phyloP scores from a whole-genome alignment of 257 asterid genomes.

The Nicotiana tomentosiformis region DNA sequence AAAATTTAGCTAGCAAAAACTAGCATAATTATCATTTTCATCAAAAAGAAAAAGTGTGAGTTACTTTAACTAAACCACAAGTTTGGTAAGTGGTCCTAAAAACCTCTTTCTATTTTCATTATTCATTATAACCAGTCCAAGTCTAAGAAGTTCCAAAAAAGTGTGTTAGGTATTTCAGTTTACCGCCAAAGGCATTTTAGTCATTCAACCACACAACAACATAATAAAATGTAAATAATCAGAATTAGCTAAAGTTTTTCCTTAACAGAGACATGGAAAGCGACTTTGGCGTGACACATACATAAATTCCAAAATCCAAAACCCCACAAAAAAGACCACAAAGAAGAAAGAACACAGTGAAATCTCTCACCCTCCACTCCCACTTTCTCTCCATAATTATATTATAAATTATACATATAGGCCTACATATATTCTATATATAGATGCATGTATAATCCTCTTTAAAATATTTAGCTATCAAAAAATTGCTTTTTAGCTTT shows the following conservation, averaged over 20 bases:
- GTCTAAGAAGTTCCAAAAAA: not conserved
- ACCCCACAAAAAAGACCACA: not conserved
- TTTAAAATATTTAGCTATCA: not conserved
- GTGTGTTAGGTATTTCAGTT: not conserved
- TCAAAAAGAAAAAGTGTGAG: not conserved
- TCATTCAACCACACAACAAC: constrained; percentile 9
- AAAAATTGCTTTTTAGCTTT: not conserved
- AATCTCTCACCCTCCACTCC: not conserved
- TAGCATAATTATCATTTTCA: constrained; percentile 5
- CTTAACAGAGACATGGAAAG: constrained; percentile 39
- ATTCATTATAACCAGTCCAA: not conserved
- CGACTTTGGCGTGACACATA: constrained; percentile 39
- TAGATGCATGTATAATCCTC: not conserved
- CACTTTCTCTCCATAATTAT: not conserved
- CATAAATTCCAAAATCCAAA: constrained; percentile 12
- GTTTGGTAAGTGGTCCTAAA: not conserved
- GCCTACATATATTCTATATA: not conserved
- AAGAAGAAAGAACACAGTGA: not conserved
- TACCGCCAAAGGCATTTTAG: constrained; percentile 15
- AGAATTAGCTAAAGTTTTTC: constrained; percentile 18
- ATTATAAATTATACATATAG: not conserved
- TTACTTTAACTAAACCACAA: not conserved
- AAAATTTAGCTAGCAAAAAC: not conserved
- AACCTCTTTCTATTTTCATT: not conserved
- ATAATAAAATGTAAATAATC: constrained; percentile 7